Evolutionary conservation across 2,329 filamentous ascomycete genomes (phyloP).

Genomic region (Fusarium lateritium): DNA sequence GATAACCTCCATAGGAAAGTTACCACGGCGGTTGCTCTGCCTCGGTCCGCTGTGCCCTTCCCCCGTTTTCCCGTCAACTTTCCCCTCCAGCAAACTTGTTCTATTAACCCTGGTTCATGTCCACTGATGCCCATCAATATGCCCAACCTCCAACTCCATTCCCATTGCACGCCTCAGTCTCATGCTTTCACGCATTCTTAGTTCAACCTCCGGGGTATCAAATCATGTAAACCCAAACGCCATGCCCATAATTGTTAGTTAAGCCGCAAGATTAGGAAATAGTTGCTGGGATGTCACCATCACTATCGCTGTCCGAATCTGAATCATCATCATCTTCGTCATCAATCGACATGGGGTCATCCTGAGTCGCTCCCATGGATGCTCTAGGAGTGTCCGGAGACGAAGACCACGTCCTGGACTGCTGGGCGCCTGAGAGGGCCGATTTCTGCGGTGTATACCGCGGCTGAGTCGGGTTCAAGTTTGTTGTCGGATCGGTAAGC

Average conservation of each 20-base stretch:
- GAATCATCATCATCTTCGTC: constrained; percentile 36
- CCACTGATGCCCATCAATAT: constrained; percentile 18
- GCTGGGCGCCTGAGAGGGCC: constrained; percentile 1
- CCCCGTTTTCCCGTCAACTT: constrained; percentile 3
- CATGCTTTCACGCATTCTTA: constrained; percentile 5
- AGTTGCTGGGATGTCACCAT: constrained; percentile 49
- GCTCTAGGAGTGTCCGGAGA: constrained; percentile 10
- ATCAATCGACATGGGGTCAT: constrained; percentile 51
- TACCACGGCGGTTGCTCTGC: constrained; percentile 9
- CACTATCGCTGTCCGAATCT: constrained; percentile 42
- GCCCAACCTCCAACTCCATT: constrained; percentile 24
- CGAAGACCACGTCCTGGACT: background rate
- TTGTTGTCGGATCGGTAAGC: constrained; percentile 55
- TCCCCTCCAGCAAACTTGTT: background rate
- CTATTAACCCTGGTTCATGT: constrained; percentile 9
- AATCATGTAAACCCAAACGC: constrained; percentile 36
- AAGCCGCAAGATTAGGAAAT: constrained; percentile 10
- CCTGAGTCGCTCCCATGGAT: constrained; percentile 35
- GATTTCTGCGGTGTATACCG: constrained; percentile 25
- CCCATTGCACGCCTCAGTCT: constrained; percentile 4
- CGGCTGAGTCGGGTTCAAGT: constrained; percentile 43
- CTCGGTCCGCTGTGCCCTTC: constrained; percentile 3
- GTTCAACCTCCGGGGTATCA: constrained; percentile 21
- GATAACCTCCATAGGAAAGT: constrained; percentile 10
- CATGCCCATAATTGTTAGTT: constrained; percentile 12